Evolutionary conservation across 208 protist genomes (phyloP), one percentile per base, ranked within the genome.

Genomic region (Naegleria gruberi): DNA sequence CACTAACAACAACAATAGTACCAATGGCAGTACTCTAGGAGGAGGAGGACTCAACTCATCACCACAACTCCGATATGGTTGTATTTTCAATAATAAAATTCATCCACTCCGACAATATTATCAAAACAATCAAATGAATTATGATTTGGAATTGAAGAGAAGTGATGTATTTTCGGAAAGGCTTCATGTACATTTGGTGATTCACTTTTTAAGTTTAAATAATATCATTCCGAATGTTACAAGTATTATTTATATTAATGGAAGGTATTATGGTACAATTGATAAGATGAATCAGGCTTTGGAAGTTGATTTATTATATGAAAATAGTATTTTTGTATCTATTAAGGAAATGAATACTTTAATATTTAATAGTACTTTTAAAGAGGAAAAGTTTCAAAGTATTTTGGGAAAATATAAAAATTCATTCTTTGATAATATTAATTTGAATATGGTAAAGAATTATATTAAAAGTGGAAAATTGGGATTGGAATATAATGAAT

Each of bases 311-410:
- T 77, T 37, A 37, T 37, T 77, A 8, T n/a, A 19, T 37, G 0
- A 7, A 37, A 30, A 12, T 37, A 37, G 10, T 19, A 37, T n/a
- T 37, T 8, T 8, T 77, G 34, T 77, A 1, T 6, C n/a, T 7
- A 77, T 77, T 77, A 77, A 77, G 34, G 65, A 77, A n/a, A 77
- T 77, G 65, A 77, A 77, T 37, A 77, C 65, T 37, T 37, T 77
- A 37, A 77, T 77, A 37, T 77, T 77, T 77, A 77, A 77, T 37
- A 65, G 0, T 65, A 37, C 65, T 37, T 77, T 77, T 37, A 77
- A 77, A n/a, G 17, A 37, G 12, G n/a, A 19, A 37, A 77, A 77
- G 34, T 12, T 37, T 37, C 26, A 19, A 37, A 19, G 34, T 37
- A 77, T 37, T 8, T n/a, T 77, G 5, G 30, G 34, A 8, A 37